phyloP scores from a whole-genome alignment of 129 eudicot species.

The Glebionis coronaria region DNA sequence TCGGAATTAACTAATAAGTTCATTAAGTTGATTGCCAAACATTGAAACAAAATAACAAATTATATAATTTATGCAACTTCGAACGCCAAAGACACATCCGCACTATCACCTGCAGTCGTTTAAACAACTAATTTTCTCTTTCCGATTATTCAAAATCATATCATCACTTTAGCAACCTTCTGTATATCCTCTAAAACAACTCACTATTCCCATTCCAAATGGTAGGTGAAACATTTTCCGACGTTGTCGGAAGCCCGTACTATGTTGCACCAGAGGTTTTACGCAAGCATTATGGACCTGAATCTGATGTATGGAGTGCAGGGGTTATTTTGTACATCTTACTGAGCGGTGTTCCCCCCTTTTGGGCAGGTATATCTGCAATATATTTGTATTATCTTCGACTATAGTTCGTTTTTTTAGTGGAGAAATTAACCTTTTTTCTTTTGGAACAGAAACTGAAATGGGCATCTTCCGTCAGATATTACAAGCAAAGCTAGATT shows the following conservation, averaged over 20 bases:
- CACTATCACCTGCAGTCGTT: neutral
- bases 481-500: conserved; percentile 70
- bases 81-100: neutral
- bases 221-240: conserved; percentile 76
- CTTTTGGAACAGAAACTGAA: conserved; percentile 67
- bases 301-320: conserved; percentile 98
- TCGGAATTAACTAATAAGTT: neutral
- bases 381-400: neutral
- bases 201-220: conserved; percentile 10
- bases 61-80: neutral
- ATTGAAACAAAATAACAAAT: neutral
- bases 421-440: conserved; percentile 9
- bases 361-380: conserved; percentile 76
- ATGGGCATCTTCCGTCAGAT: conserved; percentile 92
- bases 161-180: neutral
- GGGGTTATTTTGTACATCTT: conserved; percentile 88
- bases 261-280: conserved; percentile 96
- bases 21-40: neutral
- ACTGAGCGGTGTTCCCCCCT: conserved; percentile 90
- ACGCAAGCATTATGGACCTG: conserved; percentile 87
- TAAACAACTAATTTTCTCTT: neutral
- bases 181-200: neutral
- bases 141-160: neutral
- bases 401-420: neutral
- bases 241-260: conserved; percentile 94